Evolutionary conservation across 176 grass and related monocot genomes (phyloP).

Genomic region (Puccinellia tenuiflora): DNA sequence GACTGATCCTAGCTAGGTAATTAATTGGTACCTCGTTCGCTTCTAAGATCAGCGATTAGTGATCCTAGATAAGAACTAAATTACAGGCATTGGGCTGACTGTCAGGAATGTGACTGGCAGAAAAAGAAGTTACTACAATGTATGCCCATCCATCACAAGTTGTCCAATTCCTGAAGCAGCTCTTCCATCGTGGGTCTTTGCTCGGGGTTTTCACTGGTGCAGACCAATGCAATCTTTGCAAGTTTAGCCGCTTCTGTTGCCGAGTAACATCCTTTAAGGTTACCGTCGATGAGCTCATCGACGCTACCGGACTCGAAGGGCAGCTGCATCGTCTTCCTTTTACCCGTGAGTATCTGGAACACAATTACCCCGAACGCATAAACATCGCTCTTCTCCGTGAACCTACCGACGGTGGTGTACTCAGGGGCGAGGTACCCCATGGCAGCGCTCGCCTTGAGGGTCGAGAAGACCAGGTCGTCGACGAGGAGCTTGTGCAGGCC

Average conservation of each 20-base stretch:
- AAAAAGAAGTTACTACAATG: conserved; percentile 26
- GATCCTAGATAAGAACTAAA: conserved; percentile 30
- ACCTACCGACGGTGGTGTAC: conserved; percentile 70
- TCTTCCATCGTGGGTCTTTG: conserved; percentile 60
- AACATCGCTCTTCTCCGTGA: conserved; percentile 87
- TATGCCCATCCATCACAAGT: not conserved
- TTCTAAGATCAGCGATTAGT: conserved; percentile 53
- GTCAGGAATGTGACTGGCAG: conserved; percentile 21
- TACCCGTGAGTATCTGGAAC: conserved; percentile 69
- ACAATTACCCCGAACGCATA: conserved; percentile 86
- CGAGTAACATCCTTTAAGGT: conserved; percentile 57
- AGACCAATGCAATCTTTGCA: conserved; percentile 38
- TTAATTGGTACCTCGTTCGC: not conserved
- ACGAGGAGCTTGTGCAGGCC: conserved; percentile 85
- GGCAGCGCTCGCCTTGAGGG: conserved; percentile 85
- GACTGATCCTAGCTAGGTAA: conserved; percentile 39
- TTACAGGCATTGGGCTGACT: not conserved
- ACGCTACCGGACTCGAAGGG: not conserved
- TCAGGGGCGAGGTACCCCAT: conserved; percentile 97
- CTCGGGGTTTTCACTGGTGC: conserved; percentile 60
- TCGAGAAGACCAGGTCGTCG: conserved; percentile 77
- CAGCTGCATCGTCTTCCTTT: conserved; percentile 39
- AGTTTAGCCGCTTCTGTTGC: conserved; percentile 47
- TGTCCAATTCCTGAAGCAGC: conserved; percentile 50
- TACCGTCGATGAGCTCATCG: conserved; percentile 69